Percentiles rank a stretch among this genome's conserved stretches.
Conservation (phyloP, 257 asterid species). For the Nicotiana noctiflora region DNA sequence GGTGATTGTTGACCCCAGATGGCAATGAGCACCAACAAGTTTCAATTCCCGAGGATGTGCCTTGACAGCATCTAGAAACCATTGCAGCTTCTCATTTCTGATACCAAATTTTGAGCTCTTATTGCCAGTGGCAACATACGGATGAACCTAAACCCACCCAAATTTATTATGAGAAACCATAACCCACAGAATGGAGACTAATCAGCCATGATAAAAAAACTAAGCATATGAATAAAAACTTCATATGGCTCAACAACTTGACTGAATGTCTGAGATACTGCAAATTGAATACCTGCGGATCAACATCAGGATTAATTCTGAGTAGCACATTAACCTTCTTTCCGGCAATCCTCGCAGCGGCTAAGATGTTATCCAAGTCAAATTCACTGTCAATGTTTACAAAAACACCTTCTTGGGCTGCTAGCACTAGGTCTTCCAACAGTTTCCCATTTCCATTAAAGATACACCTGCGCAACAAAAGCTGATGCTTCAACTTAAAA, state of each 20-base stretch:
- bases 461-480: constrained; percentile 55
- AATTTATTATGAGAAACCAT: background rate
- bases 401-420: constrained; percentile 83
- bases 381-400: constrained; percentile 90
- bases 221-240: background rate
- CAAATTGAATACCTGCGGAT: constrained; percentile 71
- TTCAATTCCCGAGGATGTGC: constrained; percentile 80
- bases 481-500: background rate
- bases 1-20: constrained; percentile 94
- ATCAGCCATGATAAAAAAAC: background rate
- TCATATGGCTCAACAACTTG: background rate
- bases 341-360: constrained; percentile 75
- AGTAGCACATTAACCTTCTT: constrained; percentile 77
- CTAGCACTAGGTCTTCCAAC: constrained; percentile 81
- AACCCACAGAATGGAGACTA: background rate
- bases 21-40: constrained; percentile 97
- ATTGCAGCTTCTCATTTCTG: constrained; percentile 89
- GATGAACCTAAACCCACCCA: constrained; percentile 65
- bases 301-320: constrained; percentile 94
- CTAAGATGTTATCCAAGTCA: constrained; percentile 81
- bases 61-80: constrained; percentile 94
- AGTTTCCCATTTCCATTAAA: constrained; percentile 90
- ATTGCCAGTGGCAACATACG: constrained; percentile 95
- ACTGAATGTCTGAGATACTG: no score
- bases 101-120: constrained; percentile 93